Evolutionary conservation across 2,329 filamentous ascomycete species (phyloP).

Genomic region (Aspergillus uvarum): DNA sequence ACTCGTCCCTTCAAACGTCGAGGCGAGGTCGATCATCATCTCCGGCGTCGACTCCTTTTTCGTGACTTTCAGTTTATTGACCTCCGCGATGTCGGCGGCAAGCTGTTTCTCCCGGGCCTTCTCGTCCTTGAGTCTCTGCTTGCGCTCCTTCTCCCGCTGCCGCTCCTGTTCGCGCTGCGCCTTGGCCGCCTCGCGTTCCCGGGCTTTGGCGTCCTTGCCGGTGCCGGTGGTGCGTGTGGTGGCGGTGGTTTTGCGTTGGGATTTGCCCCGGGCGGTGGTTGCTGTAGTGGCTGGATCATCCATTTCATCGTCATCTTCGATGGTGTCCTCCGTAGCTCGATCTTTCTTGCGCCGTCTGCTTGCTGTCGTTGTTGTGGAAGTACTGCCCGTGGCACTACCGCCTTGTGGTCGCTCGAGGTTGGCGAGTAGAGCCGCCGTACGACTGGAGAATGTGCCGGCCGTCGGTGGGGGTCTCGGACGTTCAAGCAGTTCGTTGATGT

Average conservation of each 20-base stretch:
- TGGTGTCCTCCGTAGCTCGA: neutral
- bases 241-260: slow-evolving; percentile 41
- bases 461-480: slow-evolving; percentile 9
- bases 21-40: slow-evolving; percentile 73
- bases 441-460: slow-evolving; percentile 36
- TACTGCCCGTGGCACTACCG: slow-evolving; percentile 9
- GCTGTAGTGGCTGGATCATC: slow-evolving; percentile 28
- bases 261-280: slow-evolving; percentile 45
- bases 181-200: slow-evolving; percentile 52
- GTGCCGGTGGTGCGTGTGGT: slow-evolving; percentile 18
- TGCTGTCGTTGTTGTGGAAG: slow-evolving; percentile 7
- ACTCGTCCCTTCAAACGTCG: slow-evolving; percentile 51
- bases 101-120: slow-evolving; percentile 63
- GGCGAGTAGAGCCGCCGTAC: slow-evolving; percentile 43
- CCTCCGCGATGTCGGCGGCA: slow-evolving; percentile 66
- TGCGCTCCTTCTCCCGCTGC: slow-evolving; percentile 55
- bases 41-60: slow-evolving; percentile 72
- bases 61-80: slow-evolving; percentile 70
- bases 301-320: slow-evolving; percentile 35
- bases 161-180: slow-evolving; percentile 56
- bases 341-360: slow-evolving; percentile 1
- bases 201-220: slow-evolving; percentile 48
- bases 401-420: slow-evolving; percentile 23
- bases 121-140: slow-evolving; percentile 50
- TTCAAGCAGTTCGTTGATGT: slow-evolving; percentile 28